Conservation (phyloP, 345 rosid species). For the Ricinus communis region DNA sequence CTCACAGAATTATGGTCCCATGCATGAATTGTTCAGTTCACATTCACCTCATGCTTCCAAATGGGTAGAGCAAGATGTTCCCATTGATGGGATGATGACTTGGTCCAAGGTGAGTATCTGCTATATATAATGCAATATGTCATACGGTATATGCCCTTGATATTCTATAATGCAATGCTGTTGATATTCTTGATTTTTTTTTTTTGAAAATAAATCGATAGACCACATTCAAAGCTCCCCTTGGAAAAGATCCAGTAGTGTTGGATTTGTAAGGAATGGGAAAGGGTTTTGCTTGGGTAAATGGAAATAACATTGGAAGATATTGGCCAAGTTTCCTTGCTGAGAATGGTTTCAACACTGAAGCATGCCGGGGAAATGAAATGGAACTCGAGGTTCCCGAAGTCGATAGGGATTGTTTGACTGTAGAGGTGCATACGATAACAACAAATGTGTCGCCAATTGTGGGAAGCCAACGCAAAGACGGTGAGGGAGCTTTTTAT, state of each 20-base stretch:
- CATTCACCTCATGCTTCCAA: not conserved
- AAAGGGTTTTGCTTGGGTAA: slow-evolving; percentile 27
- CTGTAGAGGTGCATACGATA: slow-evolving; percentile 13
- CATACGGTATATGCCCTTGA: too few relatives aligned
- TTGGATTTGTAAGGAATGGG: slow-evolving; percentile 19
- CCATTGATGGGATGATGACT: slow-evolving; percentile 18
- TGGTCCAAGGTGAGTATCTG: slow-evolving; percentile 20
- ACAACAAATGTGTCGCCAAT: slow-evolving; percentile 28
- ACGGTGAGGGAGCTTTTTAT: slow-evolving; percentile 34
- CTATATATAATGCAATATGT: too few relatives aligned
- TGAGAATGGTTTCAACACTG: not conserved
- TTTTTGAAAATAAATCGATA: not conserved
- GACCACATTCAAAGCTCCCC: slow-evolving; percentile 21
- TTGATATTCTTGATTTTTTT: too few relatives aligned
- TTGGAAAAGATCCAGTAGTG: slow-evolving; percentile 21
- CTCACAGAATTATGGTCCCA: slow-evolving; percentile 14
- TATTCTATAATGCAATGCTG: too few relatives aligned
- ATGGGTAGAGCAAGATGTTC: slow-evolving; percentile 11
- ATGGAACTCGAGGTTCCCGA: too few relatives aligned
- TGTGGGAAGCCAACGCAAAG: slow-evolving; percentile 63
- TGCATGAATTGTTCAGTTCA: not conserved
- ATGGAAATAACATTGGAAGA: slow-evolving; percentile 23
- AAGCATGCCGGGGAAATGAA: too few relatives aligned
- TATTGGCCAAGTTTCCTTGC: slow-evolving; percentile 28
- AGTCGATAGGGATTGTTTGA: too few relatives aligned